These are phyloP conservation scores for Rhizopogon sp. DNA, from an alignment of 768 basidiomycete genomes.

Conservation along the genomic window DNA sequence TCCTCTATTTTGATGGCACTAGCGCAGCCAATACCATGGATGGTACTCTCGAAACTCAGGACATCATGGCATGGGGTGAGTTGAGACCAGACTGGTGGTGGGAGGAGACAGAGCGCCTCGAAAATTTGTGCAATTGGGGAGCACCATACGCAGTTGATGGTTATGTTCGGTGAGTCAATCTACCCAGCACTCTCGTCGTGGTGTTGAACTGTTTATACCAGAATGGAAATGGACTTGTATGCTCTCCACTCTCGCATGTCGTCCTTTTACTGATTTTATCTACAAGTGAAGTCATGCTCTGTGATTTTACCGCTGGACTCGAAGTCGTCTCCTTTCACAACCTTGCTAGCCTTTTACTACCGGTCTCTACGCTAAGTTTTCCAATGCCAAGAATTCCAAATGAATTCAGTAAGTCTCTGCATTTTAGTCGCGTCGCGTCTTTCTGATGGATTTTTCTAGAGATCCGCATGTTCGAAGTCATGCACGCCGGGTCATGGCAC, in stretches of 20 bases:
- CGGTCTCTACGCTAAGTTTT: neutral
- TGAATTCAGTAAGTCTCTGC: no score
- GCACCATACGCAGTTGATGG: constrained; percentile 37
- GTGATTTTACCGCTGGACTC: constrained; percentile 38
- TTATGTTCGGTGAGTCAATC: constrained; percentile 33
- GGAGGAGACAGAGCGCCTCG: constrained; percentile 32
- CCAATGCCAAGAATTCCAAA: neutral
- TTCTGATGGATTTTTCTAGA: neutral
- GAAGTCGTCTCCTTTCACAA: constrained; percentile 35
- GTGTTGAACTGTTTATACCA: constrained; percentile 5
- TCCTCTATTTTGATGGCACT: constrained; percentile 29
- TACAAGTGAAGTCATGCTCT: constrained; percentile 44
- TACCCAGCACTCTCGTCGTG: no score
- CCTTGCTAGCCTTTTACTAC: constrained; percentile 8
- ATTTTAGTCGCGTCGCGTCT: no score
- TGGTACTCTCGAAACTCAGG: constrained; percentile 37
- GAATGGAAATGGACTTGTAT: constrained; percentile 49
- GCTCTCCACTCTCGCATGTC: constrained; percentile 7
- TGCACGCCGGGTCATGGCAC: constrained; percentile 19
- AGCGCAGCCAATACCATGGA: constrained; percentile 24
- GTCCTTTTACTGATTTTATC: neutral
- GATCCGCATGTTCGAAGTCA: constrained; percentile 7
- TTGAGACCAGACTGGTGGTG: constrained; percentile 10
- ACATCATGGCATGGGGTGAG: constrained; percentile 40
- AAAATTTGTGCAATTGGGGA: constrained; percentile 40